Evolutionary conservation across 1,284 basidiomycete species (phyloP).

Genomic region (Malassezia brasiliensis): DNA sequence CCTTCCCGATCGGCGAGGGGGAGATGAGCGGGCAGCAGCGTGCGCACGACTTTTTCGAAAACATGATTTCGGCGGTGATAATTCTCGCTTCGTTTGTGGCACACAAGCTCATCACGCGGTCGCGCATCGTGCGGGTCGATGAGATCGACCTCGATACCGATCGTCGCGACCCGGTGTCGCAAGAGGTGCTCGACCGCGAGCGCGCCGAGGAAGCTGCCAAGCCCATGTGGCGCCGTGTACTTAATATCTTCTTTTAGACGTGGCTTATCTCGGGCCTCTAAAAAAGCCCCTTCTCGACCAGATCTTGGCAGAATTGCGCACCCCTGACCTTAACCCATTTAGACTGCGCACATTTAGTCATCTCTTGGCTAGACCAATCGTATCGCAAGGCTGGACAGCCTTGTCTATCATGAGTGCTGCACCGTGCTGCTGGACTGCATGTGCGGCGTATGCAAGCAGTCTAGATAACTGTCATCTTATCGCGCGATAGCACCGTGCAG

Average conservation of each 20-base stretch:
- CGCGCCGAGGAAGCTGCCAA: constrained; percentile 19
- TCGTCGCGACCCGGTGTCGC: constrained; percentile 28
- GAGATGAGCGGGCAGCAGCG: constrained; percentile 27
- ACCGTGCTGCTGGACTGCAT: no score
- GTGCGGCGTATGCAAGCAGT: no score
- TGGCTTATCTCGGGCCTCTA: no score
- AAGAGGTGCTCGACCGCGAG: constrained; percentile 31
- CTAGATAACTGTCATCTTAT: no score
- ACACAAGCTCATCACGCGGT: constrained; percentile 24
- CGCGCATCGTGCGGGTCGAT: constrained; percentile 20
- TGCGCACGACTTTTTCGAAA: constrained; percentile 51
- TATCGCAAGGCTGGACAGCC: no score
- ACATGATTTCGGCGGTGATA: constrained; percentile 49
- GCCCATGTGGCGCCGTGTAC: constrained; percentile 28
- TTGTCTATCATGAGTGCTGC: no score
- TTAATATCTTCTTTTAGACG: constrained; percentile 31
- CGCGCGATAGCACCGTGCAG: no score
- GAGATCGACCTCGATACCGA: constrained; percentile 42
- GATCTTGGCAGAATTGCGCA: no score
- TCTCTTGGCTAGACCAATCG: no score
- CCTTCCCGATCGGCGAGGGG: constrained; percentile 41
- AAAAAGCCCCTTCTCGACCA: no score
- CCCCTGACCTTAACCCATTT: no score
- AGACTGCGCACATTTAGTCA: no score
- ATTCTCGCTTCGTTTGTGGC: constrained; percentile 20